phyloP scores from a whole-genome alignment of 352 stramenopile species.

The Plasmopara halstedii region DNA sequence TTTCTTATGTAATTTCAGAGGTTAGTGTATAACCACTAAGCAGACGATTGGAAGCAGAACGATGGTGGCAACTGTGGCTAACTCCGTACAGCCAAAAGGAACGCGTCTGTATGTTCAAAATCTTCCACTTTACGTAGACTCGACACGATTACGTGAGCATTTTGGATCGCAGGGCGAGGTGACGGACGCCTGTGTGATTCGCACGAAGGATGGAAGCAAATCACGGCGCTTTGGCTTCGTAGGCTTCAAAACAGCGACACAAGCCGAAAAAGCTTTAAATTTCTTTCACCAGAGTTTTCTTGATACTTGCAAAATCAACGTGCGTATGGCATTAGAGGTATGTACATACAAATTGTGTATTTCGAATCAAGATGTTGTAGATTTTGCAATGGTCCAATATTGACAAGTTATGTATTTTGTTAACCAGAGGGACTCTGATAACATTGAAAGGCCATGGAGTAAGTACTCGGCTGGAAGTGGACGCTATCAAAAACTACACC shows the following conservation, averaged over 20 bases:
- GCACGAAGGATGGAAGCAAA: slow-evolving; percentile 84
- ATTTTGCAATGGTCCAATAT: too few species aligned
- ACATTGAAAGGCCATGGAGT: slow-evolving; percentile 78
- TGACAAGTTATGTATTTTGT: too few species aligned
- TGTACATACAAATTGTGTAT: neutral
- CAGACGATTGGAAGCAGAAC: slow-evolving; percentile 5
- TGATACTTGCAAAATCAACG: slow-evolving; percentile 80
- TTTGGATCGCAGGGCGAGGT: slow-evolving; percentile 76
- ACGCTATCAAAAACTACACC: slow-evolving; percentile 40
- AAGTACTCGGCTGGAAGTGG: slow-evolving; percentile 85
- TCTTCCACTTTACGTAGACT: slow-evolving; percentile 71
- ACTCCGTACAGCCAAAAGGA: slow-evolving; percentile 11
- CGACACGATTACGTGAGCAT: slow-evolving; percentile 59
- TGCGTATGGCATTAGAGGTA: slow-evolving; percentile 75
- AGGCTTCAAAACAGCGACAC: slow-evolving; percentile 61
- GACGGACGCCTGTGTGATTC: slow-evolving; percentile 84
- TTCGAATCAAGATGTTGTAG: too few species aligned
- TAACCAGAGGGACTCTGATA: slow-evolving; percentile 39
- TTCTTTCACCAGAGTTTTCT: slow-evolving; percentile 88
- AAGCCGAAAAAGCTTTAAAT: slow-evolving; percentile 43
- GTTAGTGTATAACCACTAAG: neutral
- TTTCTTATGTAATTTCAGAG: neutral
- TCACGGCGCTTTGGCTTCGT: slow-evolving; percentile 82
- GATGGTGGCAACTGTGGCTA: slow-evolving; percentile 15
- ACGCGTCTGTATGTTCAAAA: slow-evolving; percentile 82